Conservation (phyloP, 2,329 filamentous ascomycete species). For the Coleophoma eucalyptorum region DNA sequence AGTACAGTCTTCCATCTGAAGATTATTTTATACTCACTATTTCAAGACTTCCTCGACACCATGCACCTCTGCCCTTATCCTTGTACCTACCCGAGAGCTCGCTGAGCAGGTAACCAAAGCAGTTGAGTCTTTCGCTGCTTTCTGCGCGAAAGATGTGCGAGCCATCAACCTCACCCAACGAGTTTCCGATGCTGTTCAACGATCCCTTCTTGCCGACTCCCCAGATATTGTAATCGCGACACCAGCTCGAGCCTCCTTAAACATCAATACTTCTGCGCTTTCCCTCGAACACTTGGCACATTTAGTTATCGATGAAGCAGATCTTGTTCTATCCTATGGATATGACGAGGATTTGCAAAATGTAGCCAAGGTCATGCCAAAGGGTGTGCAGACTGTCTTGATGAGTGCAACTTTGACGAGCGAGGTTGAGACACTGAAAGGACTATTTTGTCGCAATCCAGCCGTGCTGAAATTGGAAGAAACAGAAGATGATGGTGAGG, state of each 20-base stretch:
- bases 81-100: conserved; percentile 92
- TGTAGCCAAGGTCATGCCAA: conserved; percentile 73
- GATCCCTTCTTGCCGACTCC: conserved; percentile 76
- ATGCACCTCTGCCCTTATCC: conserved; percentile 72
- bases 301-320: conserved; percentile 90
- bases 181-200: conserved; percentile 83
- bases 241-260: conserved; percentile 76
- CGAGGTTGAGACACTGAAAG: conserved; percentile 82
- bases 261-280: conserved; percentile 70
- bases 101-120: conserved; percentile 85
- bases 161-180: conserved; percentile 87
- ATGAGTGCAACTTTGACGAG: conserved; percentile 91
- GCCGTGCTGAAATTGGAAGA: conserved; percentile 80
- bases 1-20: conserved; percentile 13
- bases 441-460: conserved; percentile 79
- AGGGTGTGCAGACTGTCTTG: conserved; percentile 83
- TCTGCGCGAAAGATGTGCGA: conserved; percentile 80
- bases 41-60: conserved; percentile 44
- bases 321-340: conserved; percentile 89
- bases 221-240: conserved; percentile 92
- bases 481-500: conserved; percentile 70
- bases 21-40: conserved; percentile 7
- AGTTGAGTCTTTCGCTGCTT: conserved; percentile 72
- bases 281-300: conserved; percentile 65
- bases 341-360: conserved; percentile 87